Conservation (phyloP, 352 stramenopile genomes). For the Phytophthora capsici region DNA sequence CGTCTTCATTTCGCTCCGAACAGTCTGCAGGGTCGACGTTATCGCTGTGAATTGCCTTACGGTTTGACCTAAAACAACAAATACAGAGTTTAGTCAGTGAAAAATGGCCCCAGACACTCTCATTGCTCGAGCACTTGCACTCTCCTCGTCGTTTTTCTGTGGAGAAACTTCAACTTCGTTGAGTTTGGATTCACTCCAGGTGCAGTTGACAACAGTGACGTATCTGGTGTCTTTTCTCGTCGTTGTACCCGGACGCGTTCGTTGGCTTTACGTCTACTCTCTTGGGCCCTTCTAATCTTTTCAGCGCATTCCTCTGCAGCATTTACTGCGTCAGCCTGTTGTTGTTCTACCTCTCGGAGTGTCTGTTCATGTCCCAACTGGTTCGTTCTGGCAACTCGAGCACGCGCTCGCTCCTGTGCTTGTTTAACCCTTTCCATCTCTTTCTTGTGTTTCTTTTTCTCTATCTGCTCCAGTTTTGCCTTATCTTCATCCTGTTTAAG, state of each 20-base stretch:
- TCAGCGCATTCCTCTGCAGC: conserved; percentile 38
- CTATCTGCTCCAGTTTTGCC: conserved; percentile 7
- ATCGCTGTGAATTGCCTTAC: background rate
- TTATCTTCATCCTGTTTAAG: conserved; percentile 7
- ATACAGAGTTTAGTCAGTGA: background rate
- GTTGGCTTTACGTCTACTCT: conserved; percentile 52
- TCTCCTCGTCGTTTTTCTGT: conserved; percentile 8
- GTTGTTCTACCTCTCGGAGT: conserved; percentile 27
- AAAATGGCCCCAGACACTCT: background rate
- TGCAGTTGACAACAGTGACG: background rate
- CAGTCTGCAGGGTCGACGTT: background rate
- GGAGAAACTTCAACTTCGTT: conserved; percentile 9
- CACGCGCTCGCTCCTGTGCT: conserved; percentile 62
- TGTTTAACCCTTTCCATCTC: conserved; percentile 57
- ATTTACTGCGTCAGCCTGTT: conserved; percentile 14
- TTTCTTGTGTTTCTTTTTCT: conserved; percentile 32
- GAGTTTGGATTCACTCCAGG: background rate
- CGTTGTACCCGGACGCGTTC: conserved; percentile 50
- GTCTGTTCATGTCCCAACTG: conserved; percentile 45
- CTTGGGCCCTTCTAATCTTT: conserved; percentile 37
- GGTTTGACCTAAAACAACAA: conserved; percentile 11
- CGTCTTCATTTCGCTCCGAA: conserved; percentile 28
- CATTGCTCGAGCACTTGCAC: conserved; percentile 11
- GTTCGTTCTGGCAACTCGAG: conserved; percentile 50
- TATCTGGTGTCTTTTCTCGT: conserved; percentile 18